Evolutionary conservation across 2,329 filamentous ascomycete genomes (phyloP), one percentile per base, ranked within the genome.

Genomic region (Elsinoe batatas): DNA sequence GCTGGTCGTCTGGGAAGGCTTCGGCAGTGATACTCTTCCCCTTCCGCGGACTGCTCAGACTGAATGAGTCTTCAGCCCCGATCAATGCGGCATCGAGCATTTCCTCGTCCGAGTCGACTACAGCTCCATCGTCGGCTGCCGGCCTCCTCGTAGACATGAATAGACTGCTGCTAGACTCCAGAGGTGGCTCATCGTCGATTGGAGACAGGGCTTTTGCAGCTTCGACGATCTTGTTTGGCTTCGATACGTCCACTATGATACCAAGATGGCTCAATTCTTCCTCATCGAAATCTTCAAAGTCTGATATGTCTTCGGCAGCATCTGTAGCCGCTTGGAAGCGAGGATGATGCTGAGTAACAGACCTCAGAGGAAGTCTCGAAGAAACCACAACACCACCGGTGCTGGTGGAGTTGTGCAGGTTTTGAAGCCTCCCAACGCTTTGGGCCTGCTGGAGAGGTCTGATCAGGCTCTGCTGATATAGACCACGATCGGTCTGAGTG

Each of bases 41-140:
- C 33, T 5, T 8, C 1, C 22, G 22, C 1, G 55, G 47, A 42
- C 26, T 54, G 47, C 36, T 42, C 26, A 55, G 53, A 10, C 20
- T 17, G 36, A 20, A 37, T 10, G 59, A 59, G 22, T 61, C 59
- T 35, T 60, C 55, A 6, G 53, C 17, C 4, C 58, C 58, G n/a
- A 61, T 42, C 51, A 60, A 35, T 8, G 53, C 55, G 2, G 57
- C 58, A 18, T 61, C 58, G 10, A 61, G 49, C 56, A 61, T 57
- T 3, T 60, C 58, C 17, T 60, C 56, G 33, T 61, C 59, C 20
- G 43, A 26, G 18, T 59, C 56, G 5, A n/a, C 4, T 1, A 11
- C 26, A 18, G 13, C 17, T 13, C 42, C 54, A 22, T 37, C 18
- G n/a, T 2, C 4, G 10, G 17, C 2, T 1, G 6, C 10, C n/a